Evolutionary conservation across 2,329 filamentous ascomycete genomes (phyloP), one percentile per base, ranked within the genome.

Genomic region (Dendrostoma leiphaemia): DNA sequence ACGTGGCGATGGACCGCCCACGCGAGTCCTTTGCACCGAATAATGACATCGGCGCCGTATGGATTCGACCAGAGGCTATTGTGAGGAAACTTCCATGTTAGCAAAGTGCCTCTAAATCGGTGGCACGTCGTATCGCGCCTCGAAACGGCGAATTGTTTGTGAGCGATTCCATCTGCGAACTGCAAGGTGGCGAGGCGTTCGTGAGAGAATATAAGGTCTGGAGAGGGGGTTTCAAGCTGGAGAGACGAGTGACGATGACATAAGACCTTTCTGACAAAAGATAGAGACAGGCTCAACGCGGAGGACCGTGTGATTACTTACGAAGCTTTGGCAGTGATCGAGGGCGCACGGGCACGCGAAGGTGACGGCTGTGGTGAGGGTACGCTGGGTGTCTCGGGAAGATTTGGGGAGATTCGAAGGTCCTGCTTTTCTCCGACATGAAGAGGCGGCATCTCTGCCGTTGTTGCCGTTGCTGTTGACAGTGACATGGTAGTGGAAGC

Each of bases 1-100:
- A 58, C 29, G 17, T 43, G n/a, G 12, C 52, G 48, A 48, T 58
- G 56, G 24, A 55, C 52, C n/a, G n/a, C 17, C 52, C 52, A 58
- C 35, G n/a, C 32, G 13, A 17, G 5, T 6, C 23, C 15, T 1
- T 44, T 26, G 28, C 56, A 51, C 26, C 43, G 15, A 5, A 58
- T 51, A 10, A 52, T 17, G n/a, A 52, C 5, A 12, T 58, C 56
- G 17, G 41, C 23, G 15, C 31, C 45, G 9, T 32, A 5, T 4
- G 52, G 48, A 0, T 29, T 41, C 4, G 7, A 12, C 52, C 52
- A 58, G 24, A 58, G 44, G 12, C 56, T 55, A 19, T 17, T 3
- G 5, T 28, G 2, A 6, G 1, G 9, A 21, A 3, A 15, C 9
- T n/a, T 8, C 8, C 15, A 9, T 23, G 17, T 58, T 35, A 58